phyloP scores from a whole-genome alignment of 1,284 basidiomycete genomes.

The Puccinia novopanici region DNA sequence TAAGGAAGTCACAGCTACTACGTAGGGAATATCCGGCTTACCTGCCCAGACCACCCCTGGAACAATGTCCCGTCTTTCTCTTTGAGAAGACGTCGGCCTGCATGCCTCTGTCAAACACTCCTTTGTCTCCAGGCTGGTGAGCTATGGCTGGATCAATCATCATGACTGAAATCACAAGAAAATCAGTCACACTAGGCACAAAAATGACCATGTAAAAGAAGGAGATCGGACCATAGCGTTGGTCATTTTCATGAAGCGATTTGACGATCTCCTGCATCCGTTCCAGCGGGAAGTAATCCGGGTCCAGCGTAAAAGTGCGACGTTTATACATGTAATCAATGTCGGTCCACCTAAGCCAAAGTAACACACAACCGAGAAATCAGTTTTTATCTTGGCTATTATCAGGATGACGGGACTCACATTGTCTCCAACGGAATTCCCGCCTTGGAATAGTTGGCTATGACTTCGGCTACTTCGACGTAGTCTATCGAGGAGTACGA shows the following conservation, averaged over 20 bases:
- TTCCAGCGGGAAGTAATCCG: constrained; percentile 68
- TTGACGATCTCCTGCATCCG: constrained; percentile 69
- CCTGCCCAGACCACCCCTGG: constrained; percentile 74
- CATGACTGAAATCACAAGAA: constrained; percentile 62
- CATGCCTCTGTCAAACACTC: constrained; percentile 66
- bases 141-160: constrained; percentile 76
- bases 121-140: constrained; percentile 64
- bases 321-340: constrained; percentile 71
- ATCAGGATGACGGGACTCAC: neutral
- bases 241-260: constrained; percentile 66
- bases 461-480: constrained; percentile 55
- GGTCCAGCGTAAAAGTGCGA: constrained; percentile 71
- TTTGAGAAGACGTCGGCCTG: constrained; percentile 67
- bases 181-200: neutral
- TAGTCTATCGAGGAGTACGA: constrained; percentile 52
- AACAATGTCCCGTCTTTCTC: constrained; percentile 65
- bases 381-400: neutral
- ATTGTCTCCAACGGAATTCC: constrained; percentile 52
- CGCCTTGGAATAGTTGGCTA: constrained; percentile 56
- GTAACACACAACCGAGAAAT: neutral
- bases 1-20: neutral
- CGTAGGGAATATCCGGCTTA: constrained; percentile 64
- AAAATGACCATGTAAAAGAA: constrained; percentile 61
- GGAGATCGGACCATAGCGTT: constrained; percentile 61
- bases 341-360: constrained; percentile 53